Base-by-base conservation (phyloP, 176 grass and related monocot species). In the Juncus effusus region DNA sequence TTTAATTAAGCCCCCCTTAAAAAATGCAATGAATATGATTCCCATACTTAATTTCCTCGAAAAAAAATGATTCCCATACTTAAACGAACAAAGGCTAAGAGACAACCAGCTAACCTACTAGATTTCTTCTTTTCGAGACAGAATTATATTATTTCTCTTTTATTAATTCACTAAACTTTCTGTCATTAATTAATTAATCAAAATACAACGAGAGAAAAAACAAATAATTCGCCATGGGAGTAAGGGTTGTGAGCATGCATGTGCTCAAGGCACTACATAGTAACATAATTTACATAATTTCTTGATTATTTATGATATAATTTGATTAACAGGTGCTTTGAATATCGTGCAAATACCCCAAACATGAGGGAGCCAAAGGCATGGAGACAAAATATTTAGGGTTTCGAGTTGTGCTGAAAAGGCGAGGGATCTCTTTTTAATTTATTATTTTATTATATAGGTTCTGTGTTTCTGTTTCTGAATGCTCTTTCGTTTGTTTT, bases 91-190 rank as follows among this genome's bases (percentile, higher is more conserved):
- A 79, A 72, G 59, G 62, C 77, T 79, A 79, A 63, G 41, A 58
- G 77, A 79, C 77, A 79, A 62, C 15, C 2, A 63, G 77, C 77
- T 79, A 79, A 72, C 28, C 47, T 72, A 79, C 62, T 71, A 72
- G 38, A 16, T 63, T 72, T 54, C 77, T 71, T 7, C 77, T 79
- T 71, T 79, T 56, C 58, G 61, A 70, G 67, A 16, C 40, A 70
- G 69, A 79, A 71, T 72, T 70, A 59, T 70, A 55, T 72, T 62
- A 54, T 19, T 72, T 70, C 67, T 59, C 67, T 70, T 28, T 61
- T 70, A 55, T 72, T 62, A 54, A 42, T 72, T 70, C 67, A 69
- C 67, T 70, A 50, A 42, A 79, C 10, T 55, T 38, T 16, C 38
- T 72, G 58, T 72, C 53, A 3, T 12, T n/a, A 70, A 61, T 62